Conservation (phyloP, 495 filamentous ascomycete species). For the Cercophora scortea region DNA sequence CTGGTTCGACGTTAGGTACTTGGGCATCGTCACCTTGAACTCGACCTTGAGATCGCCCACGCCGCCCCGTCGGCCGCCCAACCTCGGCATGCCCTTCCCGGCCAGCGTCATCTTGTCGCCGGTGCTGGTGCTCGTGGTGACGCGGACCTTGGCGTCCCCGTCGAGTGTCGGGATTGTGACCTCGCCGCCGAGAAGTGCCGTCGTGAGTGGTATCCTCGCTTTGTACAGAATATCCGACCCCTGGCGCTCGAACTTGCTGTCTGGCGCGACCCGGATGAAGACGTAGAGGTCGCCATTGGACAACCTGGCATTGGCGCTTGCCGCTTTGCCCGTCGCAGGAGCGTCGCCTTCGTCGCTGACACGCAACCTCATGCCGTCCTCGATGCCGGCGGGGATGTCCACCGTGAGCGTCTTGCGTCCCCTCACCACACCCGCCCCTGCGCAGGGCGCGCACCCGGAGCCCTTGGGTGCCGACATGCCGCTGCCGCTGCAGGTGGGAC, state of each 20-base stretch:
- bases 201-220: conserved; percentile 83
- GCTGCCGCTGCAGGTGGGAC: conserved; percentile 66
- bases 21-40: conserved; percentile 92
- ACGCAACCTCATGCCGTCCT: conserved; percentile 87
- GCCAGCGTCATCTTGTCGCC: conserved; percentile 81
- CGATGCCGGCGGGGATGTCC: conserved; percentile 89
- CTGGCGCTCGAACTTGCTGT: conserved; percentile 75
- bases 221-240: conserved; percentile 91
- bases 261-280: conserved; percentile 70
- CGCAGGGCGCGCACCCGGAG: conserved; percentile 69
- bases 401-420: conserved; percentile 73
- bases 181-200: conserved; percentile 84
- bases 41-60: conserved; percentile 85
- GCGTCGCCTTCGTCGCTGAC: conserved; percentile 80
- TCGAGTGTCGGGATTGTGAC: conserved; percentile 85
- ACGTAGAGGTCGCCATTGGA: conserved; percentile 81
- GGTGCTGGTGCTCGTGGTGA: conserved; percentile 83
- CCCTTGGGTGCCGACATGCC: conserved; percentile 67
- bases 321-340: conserved; percentile 59
- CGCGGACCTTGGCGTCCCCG: conserved; percentile 77
- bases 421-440: conserved; percentile 68
- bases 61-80: conserved; percentile 41
- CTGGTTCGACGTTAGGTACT: conserved; percentile 82
- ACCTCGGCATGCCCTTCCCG: conserved; percentile 87
- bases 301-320: conserved; percentile 49